phyloP scores from a whole-genome alignment of 139 green algal species.

The Chlorella sp. region DNA sequence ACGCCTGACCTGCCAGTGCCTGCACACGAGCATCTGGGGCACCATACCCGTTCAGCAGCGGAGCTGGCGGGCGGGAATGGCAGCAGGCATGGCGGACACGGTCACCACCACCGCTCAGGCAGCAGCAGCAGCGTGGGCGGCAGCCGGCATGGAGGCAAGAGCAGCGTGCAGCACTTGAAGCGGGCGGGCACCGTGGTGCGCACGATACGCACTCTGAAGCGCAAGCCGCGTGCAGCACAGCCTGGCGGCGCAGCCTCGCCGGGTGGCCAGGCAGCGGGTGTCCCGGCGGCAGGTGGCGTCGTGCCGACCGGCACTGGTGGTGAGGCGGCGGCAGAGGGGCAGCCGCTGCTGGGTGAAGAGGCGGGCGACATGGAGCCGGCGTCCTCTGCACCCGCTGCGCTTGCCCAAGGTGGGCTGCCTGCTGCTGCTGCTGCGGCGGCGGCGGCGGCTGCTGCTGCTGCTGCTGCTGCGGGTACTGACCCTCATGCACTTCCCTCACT shows the following conservation, averaged over 20 bases:
- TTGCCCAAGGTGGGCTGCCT: too few species aligned
- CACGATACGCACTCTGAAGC: not conserved
- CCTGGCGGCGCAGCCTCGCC: not conserved
- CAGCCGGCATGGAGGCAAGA: not conserved
- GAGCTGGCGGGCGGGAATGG: not conserved
- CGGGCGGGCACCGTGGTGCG: conserved; percentile 10
- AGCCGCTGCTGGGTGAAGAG: not conserved
- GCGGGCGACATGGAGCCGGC: too few species aligned
- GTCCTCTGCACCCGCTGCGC: too few species aligned
- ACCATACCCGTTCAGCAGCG: not conserved
- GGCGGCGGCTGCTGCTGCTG: not conserved
- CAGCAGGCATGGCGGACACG: not conserved
- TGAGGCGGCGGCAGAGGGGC: not conserved
- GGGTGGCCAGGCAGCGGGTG: not conserved
- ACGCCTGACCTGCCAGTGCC: not conserved
- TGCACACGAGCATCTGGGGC: conserved; percentile 4
- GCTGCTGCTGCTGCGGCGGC: not conserved
- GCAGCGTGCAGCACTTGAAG: not conserved
- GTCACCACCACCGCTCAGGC: too few species aligned
- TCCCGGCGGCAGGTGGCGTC: too few species aligned
- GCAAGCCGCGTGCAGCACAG: not conserved
- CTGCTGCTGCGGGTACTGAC: too few species aligned
- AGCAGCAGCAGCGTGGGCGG: not conserved
- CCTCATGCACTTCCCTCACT: too few species aligned
- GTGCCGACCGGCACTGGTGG: not conserved